Conservation (phyloP, 345 rosid genomes). For the Hibiscus mutabilis region DNA sequence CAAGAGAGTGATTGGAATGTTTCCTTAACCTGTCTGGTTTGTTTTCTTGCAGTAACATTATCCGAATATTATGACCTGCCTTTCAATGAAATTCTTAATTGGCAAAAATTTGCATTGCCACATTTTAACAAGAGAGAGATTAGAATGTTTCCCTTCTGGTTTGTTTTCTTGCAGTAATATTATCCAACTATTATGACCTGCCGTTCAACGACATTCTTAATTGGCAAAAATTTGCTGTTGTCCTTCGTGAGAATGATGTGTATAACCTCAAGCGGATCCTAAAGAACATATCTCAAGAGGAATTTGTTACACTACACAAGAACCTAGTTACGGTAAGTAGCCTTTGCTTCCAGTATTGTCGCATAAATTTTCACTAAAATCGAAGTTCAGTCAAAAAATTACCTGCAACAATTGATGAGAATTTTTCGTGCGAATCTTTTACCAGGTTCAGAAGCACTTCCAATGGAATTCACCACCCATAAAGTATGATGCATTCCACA, state of each 20-base stretch:
- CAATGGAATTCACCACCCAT: constrained; percentile 88
- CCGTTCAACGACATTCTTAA: constrained; percentile 85
- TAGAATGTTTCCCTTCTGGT: not conserved
- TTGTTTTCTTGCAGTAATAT: constrained; percentile 53
- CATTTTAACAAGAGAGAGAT: not conserved
- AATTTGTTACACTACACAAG: constrained; percentile 59
- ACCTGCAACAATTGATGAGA: not conserved
- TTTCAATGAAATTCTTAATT: constrained; percentile 78
- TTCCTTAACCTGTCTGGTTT: constrained; percentile 5
- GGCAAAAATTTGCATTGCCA: constrained; percentile 43
- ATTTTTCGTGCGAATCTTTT: constrained; percentile 17
- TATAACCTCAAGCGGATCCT: constrained; percentile 72
- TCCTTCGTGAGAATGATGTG: constrained; percentile 64
- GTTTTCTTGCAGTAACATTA: constrained; percentile 58
- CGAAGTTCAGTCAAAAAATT: not conserved
- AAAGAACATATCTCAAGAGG: constrained; percentile 58
- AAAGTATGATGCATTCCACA: constrained; percentile 78
- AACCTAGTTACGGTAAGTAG: constrained; percentile 68
- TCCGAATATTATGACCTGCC: constrained; percentile 82
- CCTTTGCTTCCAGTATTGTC: not conserved
- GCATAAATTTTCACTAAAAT: not conserved
- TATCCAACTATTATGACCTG: constrained; percentile 81
- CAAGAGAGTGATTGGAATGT: not conserved
- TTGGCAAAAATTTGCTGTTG: constrained; percentile 71
- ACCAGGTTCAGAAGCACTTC: constrained; percentile 86